Conservation (phyloP, 2,329 filamentous ascomycete genomes). For the Penicillium olsonii region DNA sequence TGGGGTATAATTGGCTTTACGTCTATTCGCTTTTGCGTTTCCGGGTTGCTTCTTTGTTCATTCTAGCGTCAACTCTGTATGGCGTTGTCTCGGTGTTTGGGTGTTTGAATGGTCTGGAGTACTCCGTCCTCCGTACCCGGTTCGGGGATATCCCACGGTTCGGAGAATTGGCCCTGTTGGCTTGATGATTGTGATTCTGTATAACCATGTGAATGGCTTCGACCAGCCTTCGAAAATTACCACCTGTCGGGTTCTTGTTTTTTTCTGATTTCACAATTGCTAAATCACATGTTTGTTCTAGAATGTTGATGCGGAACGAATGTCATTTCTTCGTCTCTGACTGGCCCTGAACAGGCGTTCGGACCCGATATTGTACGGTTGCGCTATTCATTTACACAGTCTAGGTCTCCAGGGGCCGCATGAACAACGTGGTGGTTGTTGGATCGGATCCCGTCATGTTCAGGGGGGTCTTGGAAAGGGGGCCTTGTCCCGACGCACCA, state of each 20-base stretch:
- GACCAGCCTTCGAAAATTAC: neutral
- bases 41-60: neutral
- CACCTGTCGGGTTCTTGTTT: neutral
- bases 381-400: constrained; percentile 5
- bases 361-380: constrained; percentile 7
- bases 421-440: constrained; percentile 22
- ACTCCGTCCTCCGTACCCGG: neutral
- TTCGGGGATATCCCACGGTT: neutral
- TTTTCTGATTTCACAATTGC: neutral
- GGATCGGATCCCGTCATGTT: constrained; percentile 13
- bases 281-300: constrained; percentile 6
- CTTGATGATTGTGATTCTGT: neutral
- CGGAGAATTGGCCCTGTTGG: neutral
- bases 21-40: neutral
- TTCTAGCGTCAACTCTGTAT: constrained; percentile 9
- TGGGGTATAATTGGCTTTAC: neutral
- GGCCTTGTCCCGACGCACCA: constrained; percentile 9
- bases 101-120: neutral
- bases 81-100: constrained; percentile 9
- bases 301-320: neutral
- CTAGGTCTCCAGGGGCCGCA: constrained; percentile 13
- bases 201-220: neutral
- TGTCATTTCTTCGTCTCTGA: neutral
- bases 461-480: constrained; percentile 11
- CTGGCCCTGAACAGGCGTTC: neutral